Evolutionary conservation across 83 land plant species (phyloP), one percentile per base, ranked within the genome.

Genomic region (Picea abies): DNA sequence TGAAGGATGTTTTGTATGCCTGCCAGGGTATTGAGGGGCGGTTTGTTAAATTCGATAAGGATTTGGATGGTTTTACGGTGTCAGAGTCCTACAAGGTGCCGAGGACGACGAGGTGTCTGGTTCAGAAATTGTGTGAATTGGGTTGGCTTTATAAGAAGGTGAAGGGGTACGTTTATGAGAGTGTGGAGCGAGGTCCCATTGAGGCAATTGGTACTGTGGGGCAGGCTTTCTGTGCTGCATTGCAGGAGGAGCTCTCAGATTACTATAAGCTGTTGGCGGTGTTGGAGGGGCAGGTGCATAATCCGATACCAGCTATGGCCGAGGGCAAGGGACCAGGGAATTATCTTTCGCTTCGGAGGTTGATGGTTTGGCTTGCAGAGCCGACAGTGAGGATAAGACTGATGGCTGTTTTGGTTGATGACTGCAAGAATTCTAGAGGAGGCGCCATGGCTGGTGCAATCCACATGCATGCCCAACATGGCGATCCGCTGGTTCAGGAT

Each of bases 371-470:
- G 99, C 90, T 96, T 63, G 94, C 95, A 7, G 99, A 98, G 85
- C 99, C 99, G 1, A 81, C 93, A 81, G 99, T 93, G 73, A 88
- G 98, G 79, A 98, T 98, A 98, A 84, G 96, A 71, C 66, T 96
- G 49, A 94, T 98, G 99, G 99, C 99, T 20, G 98, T 93, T 44
- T 79, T 98, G 87, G 97, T 96, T 25, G 99, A 98, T 79, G 90
- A 91, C 62, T 98, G 99, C 65, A 88, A 82, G 77, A 86, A 86
- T 60, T 84, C 93, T 79, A 87, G 88, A 67, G 99, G 99, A 58
- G 99, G 99, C 29, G 98, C 99, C 19, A 98, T 98, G 99, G 99
- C 99, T 60, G 96, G 99, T 15, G 99, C 97, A 8, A 98, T 98
- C 35, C 99, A 98, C 84, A 71, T 84, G 85, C 98, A 92, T 81